Conservation (phyloP, 2,329 filamentous ascomycete species). For the Dothistroma septosporum region DNA sequence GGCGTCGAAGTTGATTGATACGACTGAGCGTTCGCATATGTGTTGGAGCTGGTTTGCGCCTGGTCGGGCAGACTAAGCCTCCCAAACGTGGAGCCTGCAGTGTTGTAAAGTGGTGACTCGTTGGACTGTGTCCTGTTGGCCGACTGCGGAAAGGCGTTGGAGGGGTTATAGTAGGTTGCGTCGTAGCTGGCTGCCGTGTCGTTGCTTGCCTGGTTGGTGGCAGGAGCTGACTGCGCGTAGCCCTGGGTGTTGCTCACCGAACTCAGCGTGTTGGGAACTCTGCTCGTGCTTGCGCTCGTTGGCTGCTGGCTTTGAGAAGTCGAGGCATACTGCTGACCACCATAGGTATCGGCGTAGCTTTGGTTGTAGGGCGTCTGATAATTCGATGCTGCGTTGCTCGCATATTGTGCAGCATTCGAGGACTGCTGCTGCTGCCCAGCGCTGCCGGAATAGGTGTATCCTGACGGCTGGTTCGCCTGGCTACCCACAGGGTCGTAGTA, state of each 20-base stretch:
- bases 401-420: slow-evolving; percentile 14
- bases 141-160: slow-evolving; percentile 4
- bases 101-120: slow-evolving; percentile 25
- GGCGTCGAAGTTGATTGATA: slow-evolving; percentile 13
- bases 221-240: slow-evolving; percentile 19
- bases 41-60: slow-evolving; percentile 17
- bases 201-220: slow-evolving; percentile 4
- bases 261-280: slow-evolving; percentile 24
- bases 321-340: slow-evolving; percentile 23
- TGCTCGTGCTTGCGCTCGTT: slow-evolving; percentile 11
- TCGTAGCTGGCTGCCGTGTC: slow-evolving; percentile 19
- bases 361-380: slow-evolving; percentile 17
- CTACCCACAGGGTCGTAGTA: slow-evolving; percentile 35
- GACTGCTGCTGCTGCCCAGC: slow-evolving; percentile 12
- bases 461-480: slow-evolving; percentile 26
- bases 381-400: slow-evolving; percentile 13
- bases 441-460: slow-evolving; percentile 21
- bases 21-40: slow-evolving; percentile 13
- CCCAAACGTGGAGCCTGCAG: slow-evolving; percentile 22
- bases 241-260: slow-evolving; percentile 21
- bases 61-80: slow-evolving; percentile 25
- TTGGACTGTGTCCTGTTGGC: slow-evolving; percentile 23
- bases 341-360: slow-evolving; percentile 18
- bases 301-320: slow-evolving; percentile 14
- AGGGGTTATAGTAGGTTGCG: slow-evolving; percentile 15